Evolutionary conservation across 257 asterid genomes (phyloP).

Genomic region (Ajuga chamaepitys): DNA sequence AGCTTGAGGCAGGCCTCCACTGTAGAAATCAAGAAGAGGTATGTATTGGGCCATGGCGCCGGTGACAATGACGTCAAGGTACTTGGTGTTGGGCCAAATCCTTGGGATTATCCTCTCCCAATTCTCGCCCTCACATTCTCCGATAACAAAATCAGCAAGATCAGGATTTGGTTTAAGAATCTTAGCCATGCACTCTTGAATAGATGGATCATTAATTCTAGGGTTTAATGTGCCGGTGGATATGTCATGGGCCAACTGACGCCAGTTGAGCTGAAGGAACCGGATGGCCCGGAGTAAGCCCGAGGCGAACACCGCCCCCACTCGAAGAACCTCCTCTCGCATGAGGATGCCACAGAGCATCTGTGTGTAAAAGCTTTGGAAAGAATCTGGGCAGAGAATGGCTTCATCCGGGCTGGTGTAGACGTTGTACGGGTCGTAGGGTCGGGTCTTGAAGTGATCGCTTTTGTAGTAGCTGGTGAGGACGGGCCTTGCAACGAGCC

Average conservation of each 20-base stretch:
- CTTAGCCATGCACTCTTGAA: constrained; percentile 24
- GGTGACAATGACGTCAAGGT: constrained; percentile 74
- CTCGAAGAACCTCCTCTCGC: constrained; percentile 62
- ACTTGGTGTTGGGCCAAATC: constrained; percentile 76
- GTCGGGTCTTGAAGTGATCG: constrained; percentile 63
- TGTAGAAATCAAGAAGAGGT: constrained; percentile 63
- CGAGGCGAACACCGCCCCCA: constrained; percentile 87
- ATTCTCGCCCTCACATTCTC: constrained; percentile 55
- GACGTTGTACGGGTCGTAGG: constrained; percentile 50
- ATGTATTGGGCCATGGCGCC: constrained; percentile 96
- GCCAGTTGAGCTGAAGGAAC: constrained; percentile 67
- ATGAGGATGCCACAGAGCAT: constrained; percentile 77
- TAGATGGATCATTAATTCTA: constrained; percentile 29
- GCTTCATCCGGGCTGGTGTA: constrained; percentile 84
- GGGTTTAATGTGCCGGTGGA: constrained; percentile 46
- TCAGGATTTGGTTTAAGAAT: constrained; percentile 37
- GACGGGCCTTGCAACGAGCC: constrained; percentile 74
- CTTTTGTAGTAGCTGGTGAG: constrained; percentile 81
- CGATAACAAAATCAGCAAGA: constrained; percentile 37
- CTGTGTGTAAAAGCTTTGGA: constrained; percentile 79
- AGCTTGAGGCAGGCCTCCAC: constrained; percentile 62
- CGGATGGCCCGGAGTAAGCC: constrained; percentile 72
- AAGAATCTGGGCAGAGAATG: constrained; percentile 61
- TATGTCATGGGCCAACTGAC: constrained; percentile 50
- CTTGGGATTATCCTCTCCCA: constrained; percentile 67